Percentiles rank a stretch among this genome's conserved stretches.
These are phyloP conservation scores for Auxenochlorella protothecoides DNA, from an alignment of 139 green algal species.

Conservation along the genomic window DNA sequence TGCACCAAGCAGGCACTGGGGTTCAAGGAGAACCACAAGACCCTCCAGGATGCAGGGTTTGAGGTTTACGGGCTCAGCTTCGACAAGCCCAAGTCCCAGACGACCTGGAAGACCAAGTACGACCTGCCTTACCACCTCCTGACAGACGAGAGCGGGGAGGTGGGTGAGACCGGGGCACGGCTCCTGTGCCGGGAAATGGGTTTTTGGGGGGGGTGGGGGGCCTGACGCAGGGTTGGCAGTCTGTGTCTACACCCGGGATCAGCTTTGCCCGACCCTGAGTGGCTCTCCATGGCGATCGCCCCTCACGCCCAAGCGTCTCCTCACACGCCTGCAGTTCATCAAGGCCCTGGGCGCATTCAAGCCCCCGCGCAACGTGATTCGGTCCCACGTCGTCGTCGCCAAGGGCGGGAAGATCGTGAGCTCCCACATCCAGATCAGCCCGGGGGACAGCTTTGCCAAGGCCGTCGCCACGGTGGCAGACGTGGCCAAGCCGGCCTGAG, in stretches of 20 bases:
- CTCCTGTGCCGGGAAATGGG: too few relatives aligned
- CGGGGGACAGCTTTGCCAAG: slow-evolving; percentile 17
- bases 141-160: slow-evolving; percentile 17
- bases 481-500: too few relatives aligned
- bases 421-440: slow-evolving; percentile 19
- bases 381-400: slow-evolving; percentile 13
- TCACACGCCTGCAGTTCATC: slow-evolving; percentile 4
- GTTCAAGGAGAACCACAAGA: slow-evolving; percentile 19
- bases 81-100: slow-evolving; percentile 38
- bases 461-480: neutral
- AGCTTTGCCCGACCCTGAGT: too few relatives aligned
- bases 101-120: slow-evolving; percentile 35
- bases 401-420: slow-evolving; percentile 27
- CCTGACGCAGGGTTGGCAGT: neutral
- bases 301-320: neutral
- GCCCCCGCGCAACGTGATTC: slow-evolving; percentile 16
- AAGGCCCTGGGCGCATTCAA: slow-evolving; percentile 26
- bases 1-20: slow-evolving; percentile 42
- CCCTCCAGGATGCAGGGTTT: slow-evolving; percentile 20
- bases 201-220: neutral
- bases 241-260: too few relatives aligned
- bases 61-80: slow-evolving; percentile 32
- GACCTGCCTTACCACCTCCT: slow-evolving; percentile 30
- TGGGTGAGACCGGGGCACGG: neutral
- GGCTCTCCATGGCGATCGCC: neutral